phyloP scores from a whole-genome alignment of 2,329 filamentous ascomycete genomes.

The Fonsecaea erecta region DNA sequence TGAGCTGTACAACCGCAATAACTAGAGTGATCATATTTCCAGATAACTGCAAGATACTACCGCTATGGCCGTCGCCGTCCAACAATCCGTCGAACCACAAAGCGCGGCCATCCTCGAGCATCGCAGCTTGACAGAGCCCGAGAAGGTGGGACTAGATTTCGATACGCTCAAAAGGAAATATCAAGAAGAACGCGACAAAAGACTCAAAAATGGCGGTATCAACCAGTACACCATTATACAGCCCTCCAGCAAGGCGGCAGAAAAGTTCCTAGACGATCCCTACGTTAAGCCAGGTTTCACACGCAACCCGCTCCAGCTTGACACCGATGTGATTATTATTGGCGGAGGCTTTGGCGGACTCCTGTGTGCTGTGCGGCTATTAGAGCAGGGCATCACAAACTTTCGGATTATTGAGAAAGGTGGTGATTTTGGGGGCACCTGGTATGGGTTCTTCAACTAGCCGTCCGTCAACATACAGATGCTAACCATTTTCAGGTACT shows the following conservation, averaged over 20 bases:
- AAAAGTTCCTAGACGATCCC: conserved; percentile 18
- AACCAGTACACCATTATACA: conserved; percentile 17
- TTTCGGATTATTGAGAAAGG: conserved; percentile 16
- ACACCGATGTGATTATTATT: conserved; percentile 19
- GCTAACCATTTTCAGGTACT: conserved; percentile 20
- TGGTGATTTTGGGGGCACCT: conserved; percentile 32
- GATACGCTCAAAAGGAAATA: conserved; percentile 25
- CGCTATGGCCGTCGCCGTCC: not conserved
- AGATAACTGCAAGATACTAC: not conserved
- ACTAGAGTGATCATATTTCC: not conserved
- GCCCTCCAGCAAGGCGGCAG: conserved; percentile 17
- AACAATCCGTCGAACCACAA: not conserved
- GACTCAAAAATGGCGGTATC: conserved; percentile 22
- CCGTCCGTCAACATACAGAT: not conserved
- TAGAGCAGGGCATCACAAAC: conserved; percentile 22
- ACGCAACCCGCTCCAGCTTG: conserved; percentile 18
- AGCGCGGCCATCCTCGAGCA: not conserved
- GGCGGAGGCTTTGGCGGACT: conserved; percentile 17
- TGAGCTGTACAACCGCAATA: not conserved
- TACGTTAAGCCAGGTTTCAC: conserved; percentile 27
- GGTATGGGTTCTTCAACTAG: conserved; percentile 16
- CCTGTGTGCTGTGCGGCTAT: conserved; percentile 18
- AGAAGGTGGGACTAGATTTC: conserved; percentile 16
- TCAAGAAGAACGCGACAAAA: conserved; percentile 24
- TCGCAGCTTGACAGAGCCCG: not conserved